phyloP scores from a whole-genome alignment of 108 stramenopile species.

The Skeletonema menzelii region DNA sequence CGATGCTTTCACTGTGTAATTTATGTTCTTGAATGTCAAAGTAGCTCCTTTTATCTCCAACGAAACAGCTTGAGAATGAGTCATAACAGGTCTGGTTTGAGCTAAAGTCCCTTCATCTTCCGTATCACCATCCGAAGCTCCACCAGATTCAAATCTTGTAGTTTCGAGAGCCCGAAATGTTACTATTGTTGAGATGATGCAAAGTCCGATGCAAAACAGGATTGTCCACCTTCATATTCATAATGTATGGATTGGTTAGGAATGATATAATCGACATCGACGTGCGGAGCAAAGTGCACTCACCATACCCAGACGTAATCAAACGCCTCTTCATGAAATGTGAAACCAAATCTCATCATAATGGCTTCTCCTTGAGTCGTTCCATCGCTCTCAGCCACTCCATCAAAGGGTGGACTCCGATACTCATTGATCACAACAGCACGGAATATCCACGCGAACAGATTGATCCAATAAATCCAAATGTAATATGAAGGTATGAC shows the following conservation, averaged over 20 bases:
- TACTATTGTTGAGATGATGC: slow-evolving; percentile 15
- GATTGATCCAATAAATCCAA: slow-evolving; percentile 70
- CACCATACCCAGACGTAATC: slow-evolving; percentile 54
- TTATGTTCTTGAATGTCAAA: slow-evolving; percentile 64
- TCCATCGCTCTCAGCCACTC: slow-evolving; percentile 17
- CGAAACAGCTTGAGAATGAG: slow-evolving; percentile 17
- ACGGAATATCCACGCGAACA: slow-evolving; percentile 62
- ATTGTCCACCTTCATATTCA: slow-evolving; percentile 5
- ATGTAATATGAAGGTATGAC: slow-evolving; percentile 53
- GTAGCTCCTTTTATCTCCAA: slow-evolving; percentile 40
- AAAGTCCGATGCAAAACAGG: slow-evolving; percentile 26
- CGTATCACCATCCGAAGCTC: slow-evolving; percentile 10
- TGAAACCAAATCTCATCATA: slow-evolving; percentile 49
- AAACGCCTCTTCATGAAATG: slow-evolving; percentile 30
- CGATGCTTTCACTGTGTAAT: slow-evolving; percentile 59
- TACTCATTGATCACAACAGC: slow-evolving; percentile 62
- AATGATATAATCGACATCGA: background rate
- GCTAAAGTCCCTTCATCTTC: slow-evolving; percentile 7
- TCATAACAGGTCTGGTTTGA: slow-evolving; percentile 2
- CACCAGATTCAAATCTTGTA: slow-evolving; percentile 29
- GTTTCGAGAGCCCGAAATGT: slow-evolving; percentile 15
- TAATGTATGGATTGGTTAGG: background rate
- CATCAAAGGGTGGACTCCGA: slow-evolving; percentile 54
- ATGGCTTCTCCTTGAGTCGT: slow-evolving; percentile 54
- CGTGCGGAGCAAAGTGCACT: background rate